phyloP scores from a whole-genome alignment of 495 filamentous ascomycete species.

The Staphylotrichum longicolle region DNA sequence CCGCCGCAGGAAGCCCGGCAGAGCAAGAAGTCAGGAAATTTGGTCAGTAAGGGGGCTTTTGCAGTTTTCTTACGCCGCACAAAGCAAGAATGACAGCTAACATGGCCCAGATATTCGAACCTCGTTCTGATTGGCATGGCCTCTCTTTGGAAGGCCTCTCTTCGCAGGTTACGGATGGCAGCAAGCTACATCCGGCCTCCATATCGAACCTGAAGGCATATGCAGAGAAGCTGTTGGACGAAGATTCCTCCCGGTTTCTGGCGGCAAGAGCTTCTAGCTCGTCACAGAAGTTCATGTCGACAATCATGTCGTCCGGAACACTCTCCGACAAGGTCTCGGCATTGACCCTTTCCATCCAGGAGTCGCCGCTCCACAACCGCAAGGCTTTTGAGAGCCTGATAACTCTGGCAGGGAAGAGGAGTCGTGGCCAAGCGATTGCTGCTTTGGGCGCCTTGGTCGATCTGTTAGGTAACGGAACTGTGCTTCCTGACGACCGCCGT shows the following conservation, averaged over 20 bases:
- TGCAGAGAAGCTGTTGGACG: slow-evolving; percentile 69
- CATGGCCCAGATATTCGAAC: slow-evolving; percentile 60
- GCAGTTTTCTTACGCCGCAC: background rate
- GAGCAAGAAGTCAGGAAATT: slow-evolving; percentile 33
- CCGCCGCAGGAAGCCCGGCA: slow-evolving; percentile 26
- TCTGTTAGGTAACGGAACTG: slow-evolving; percentile 80
- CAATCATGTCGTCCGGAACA: slow-evolving; percentile 95
- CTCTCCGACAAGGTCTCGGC: slow-evolving; percentile 96
- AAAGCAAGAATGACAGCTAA: slow-evolving; percentile 18
- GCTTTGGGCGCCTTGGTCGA: slow-evolving; percentile 90
- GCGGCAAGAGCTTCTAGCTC: slow-evolving; percentile 59
- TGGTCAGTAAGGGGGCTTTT: slow-evolving; percentile 39
- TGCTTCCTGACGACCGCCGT: slow-evolving; percentile 79
- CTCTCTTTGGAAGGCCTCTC: slow-evolving; percentile 59
- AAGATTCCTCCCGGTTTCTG: slow-evolving; percentile 65
- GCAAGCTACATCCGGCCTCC: slow-evolving; percentile 53
- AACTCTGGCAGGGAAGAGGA: slow-evolving; percentile 78
- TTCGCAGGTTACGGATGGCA: slow-evolving; percentile 43
- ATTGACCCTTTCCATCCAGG: slow-evolving; percentile 86
- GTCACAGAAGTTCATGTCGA: slow-evolving; percentile 88
- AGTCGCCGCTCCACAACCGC: slow-evolving; percentile 88
- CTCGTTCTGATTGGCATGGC: slow-evolving; percentile 84
- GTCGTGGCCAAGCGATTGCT: slow-evolving; percentile 87
- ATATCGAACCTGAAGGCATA: slow-evolving; percentile 72
- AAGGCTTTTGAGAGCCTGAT: slow-evolving; percentile 84